These are phyloP conservation scores for Aureobasidium sp. DNA, from an alignment of 2,329 filamentous ascomycete species.

Conservation along the genomic window DNA sequence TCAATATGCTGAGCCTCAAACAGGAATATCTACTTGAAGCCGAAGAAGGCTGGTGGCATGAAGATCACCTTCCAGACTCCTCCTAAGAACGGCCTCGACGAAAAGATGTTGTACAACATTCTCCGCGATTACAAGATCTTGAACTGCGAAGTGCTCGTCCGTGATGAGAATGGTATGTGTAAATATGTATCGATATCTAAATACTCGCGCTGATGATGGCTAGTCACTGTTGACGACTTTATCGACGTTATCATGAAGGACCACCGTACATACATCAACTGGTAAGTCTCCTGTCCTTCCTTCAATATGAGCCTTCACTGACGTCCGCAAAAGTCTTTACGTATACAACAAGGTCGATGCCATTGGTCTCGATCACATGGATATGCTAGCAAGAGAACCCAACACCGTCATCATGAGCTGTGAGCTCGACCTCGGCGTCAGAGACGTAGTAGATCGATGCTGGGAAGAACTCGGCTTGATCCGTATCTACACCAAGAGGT, in stretches of 20 bases:
- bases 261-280: slow-evolving; percentile 92
- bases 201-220: slow-evolving; percentile 10
- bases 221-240: slow-evolving; percentile 90
- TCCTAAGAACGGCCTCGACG: slow-evolving; percentile 75
- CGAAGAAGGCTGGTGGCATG: slow-evolving; percentile 93
- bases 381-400: slow-evolving; percentile 84
- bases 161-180: slow-evolving; percentile 68
- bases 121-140: slow-evolving; percentile 97
- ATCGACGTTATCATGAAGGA: slow-evolving; percentile 99
- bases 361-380: slow-evolving; percentile 86
- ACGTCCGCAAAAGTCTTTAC: slow-evolving; percentile 57
- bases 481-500: slow-evolving; percentile 83
- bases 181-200: background rate
- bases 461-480: slow-evolving; percentile 91
- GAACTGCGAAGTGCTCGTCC: slow-evolving; percentile 91
- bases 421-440: slow-evolving; percentile 85
- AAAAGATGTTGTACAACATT: slow-evolving; percentile 98
- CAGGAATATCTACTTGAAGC: slow-evolving; percentile 94
- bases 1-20: background rate
- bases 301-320: slow-evolving; percentile 4
- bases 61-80: slow-evolving; percentile 93
- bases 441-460: slow-evolving; percentile 87
- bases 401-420: slow-evolving; percentile 96
- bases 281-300: slow-evolving; percentile 29
- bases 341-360: slow-evolving; percentile 99